Base-by-base conservation (phyloP, 768 basidiomycete genomes). In the Russula earlei region DNA sequence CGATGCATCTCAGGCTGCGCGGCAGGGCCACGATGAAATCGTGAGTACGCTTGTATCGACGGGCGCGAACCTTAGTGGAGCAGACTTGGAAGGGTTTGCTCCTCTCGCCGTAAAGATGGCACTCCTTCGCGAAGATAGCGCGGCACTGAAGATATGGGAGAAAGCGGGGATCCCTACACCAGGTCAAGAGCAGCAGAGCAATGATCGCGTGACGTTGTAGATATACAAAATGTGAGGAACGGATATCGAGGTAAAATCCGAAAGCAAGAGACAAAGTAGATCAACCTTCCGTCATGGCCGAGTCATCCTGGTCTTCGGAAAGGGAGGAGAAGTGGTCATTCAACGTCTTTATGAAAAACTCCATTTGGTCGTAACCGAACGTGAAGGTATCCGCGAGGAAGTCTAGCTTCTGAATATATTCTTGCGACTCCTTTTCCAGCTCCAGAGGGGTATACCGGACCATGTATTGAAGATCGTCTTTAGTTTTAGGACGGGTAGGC, bases 51-150 rank as follows among this genome's bases (percentile, higher is more conserved):
- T 93, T 24, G 74, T 87, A 15, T 80, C 77, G 64, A 83, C 85
- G 17, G 91, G 91, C 2, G 88, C 85, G 38, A 83, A 77, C 49
- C 76, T 91, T 22, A 81, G 85, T 34, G 81, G 85, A 1, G 71
- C 79, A 45, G 86, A 91, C 54, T 52, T 70, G n/a, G 74, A 75
- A 59, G 74, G 77, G 22, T 86, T 81, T 64, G 82, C 75, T 2
- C 67, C 71, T 12, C 68, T 83, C 24, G 76, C 79, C 7, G 54
- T 73, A 17, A 62, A 69, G 48, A 74, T 69, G 57, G 77, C 75
- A 0, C 38, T 65, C 20, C 51, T 60, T 8, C 61, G 70, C 6
- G 73, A 75, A 8, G 77, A 87, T 63, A 68, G 72, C 57, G 64
- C 61, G 19, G 69, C 74, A 5, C 49, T 79, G 36, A 69, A 71